These are phyloP conservation scores for Colletotrichum sp. DNA, from an alignment of 2,329 filamentous ascomycete species.

Conservation along the genomic window DNA sequence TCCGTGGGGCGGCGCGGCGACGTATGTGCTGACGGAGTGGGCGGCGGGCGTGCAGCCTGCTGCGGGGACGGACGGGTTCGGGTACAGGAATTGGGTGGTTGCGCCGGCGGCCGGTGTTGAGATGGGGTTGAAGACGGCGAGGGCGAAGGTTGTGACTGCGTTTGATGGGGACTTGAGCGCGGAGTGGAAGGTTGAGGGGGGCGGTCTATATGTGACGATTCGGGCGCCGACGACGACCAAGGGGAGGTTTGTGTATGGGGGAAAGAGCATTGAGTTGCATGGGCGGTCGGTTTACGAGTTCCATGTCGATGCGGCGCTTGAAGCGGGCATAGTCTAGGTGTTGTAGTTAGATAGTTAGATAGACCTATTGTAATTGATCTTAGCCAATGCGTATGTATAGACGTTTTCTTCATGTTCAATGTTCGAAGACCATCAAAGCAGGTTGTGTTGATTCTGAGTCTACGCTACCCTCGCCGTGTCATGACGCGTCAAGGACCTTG, in stretches of 20 bases:
- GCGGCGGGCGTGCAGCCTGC: constrained; percentile 29
- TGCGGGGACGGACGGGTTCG: constrained; percentile 19
- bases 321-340: neutral
- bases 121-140: constrained; percentile 30
- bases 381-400: neutral
- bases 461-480: no score
- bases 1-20: constrained; percentile 49
- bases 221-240: constrained; percentile 13
- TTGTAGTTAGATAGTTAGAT: no score
- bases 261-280: neutral
- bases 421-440: neutral
- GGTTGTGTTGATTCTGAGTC: no score
- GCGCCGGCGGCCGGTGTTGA: constrained; percentile 27
- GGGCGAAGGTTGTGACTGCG: constrained; percentile 29
- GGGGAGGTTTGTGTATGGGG: constrained; percentile 14
- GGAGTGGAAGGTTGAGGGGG: constrained; percentile 22
- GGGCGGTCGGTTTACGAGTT: constrained; percentile 11
- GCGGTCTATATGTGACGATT: constrained; percentile 8
- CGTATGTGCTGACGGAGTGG: constrained; percentile 46
- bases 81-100: constrained; percentile 31
- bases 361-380: neutral
- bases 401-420: fast-evolving
- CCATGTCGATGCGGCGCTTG: neutral
- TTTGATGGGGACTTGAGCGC: constrained; percentile 25
- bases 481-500: neutral